Evolutionary conservation across 805 yeast species (phyloP).

Genomic region (Yamadazyma tumulicola): DNA sequence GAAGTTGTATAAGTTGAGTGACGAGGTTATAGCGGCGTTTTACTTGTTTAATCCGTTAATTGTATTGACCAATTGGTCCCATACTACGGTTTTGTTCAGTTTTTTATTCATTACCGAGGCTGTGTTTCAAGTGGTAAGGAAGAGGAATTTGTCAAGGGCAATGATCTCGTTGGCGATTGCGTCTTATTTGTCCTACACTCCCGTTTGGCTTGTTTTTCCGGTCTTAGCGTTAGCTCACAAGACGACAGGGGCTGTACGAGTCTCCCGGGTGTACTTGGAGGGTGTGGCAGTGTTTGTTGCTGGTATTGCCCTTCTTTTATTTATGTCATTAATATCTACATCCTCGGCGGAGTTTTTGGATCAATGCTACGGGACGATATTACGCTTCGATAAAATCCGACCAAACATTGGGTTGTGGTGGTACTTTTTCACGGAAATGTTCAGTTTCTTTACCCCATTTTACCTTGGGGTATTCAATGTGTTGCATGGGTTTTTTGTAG

Average conservation of each 20-base stretch:
- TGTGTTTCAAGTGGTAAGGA: slow-evolving; percentile 43
- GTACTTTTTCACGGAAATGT: slow-evolving; percentile 96
- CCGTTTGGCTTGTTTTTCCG: slow-evolving; percentile 60
- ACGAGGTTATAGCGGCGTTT: slow-evolving; percentile 53
- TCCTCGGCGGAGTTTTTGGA: slow-evolving; percentile 25
- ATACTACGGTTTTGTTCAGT: slow-evolving; percentile 61
- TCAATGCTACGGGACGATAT: slow-evolving; percentile 49
- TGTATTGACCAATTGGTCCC: slow-evolving; percentile 63
- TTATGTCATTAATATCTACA: slow-evolving; percentile 23
- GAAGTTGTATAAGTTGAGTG: slow-evolving; percentile 22
- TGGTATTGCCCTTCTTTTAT: slow-evolving; percentile 19
- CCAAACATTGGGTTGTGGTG: slow-evolving; percentile 98
- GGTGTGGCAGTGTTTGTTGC: slow-evolving; percentile 18
- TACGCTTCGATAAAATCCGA: slow-evolving; percentile 64
- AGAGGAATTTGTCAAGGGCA: slow-evolving; percentile 38
- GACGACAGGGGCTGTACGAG: slow-evolving; percentile 6
- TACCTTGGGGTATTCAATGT: slow-evolving; percentile 82
- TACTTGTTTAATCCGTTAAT: slow-evolving; percentile 80
- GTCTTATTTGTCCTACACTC: slow-evolving; percentile 59
- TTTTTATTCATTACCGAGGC: slow-evolving; percentile 52
- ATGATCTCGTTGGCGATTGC: slow-evolving; percentile 58
- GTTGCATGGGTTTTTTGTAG: slow-evolving; percentile 58
- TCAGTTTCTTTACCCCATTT: slow-evolving; percentile 81
- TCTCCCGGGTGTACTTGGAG: slow-evolving; percentile 13
- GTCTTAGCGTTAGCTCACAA: slow-evolving; percentile 37